phyloP scores from a whole-genome alignment of 2,329 filamentous ascomycete species.

The Stemphylium beticola region DNA sequence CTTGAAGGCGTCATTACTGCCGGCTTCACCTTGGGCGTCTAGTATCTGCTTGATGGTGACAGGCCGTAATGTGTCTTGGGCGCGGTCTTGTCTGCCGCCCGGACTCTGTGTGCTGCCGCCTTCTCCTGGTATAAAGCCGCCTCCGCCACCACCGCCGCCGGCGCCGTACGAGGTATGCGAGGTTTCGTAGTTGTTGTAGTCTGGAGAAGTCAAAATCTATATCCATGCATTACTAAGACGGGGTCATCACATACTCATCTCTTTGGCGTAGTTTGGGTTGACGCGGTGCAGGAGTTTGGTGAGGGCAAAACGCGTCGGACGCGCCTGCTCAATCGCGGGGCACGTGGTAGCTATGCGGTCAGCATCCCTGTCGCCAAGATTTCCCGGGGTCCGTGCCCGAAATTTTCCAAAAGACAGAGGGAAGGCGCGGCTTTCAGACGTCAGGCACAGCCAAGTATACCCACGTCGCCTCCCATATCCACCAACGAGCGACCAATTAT shows the following conservation, averaged over 20 bases:
- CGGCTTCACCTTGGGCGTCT: constrained; percentile 68
- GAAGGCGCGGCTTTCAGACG: constrained; percentile 4
- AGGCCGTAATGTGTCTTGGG: constrained; percentile 86
- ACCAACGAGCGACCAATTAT: constrained; percentile 55
- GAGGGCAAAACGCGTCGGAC: constrained; percentile 40
- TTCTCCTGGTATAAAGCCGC: constrained; percentile 64
- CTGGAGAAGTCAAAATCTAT: constrained; percentile 25
- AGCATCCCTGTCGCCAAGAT: constrained; percentile 34
- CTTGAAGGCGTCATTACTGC: constrained; percentile 70
- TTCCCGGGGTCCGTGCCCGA: constrained; percentile 29
- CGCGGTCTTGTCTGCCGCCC: constrained; percentile 58
- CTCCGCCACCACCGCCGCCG: constrained; percentile 61
- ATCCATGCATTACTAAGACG: not conserved
- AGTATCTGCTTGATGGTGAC: constrained; percentile 95
- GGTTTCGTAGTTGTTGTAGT: constrained; percentile 51
- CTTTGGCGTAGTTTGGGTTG: constrained; percentile 13
- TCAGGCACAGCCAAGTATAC: constrained; percentile 14
- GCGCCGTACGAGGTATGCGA: constrained; percentile 64
- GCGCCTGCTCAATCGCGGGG: constrained; percentile 31
- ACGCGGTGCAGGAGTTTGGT: constrained; percentile 14
- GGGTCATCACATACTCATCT: constrained; percentile 26
- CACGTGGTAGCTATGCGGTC: constrained; percentile 19
- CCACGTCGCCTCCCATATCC: constrained; percentile 10
- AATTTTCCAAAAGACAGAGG: constrained; percentile 23
- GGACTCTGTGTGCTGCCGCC: constrained; percentile 57